Percentiles rank a stretch among this genome's conserved stretches.
Conservation (phyloP, 345 rosid genomes). For the Euclidium syriacum region DNA sequence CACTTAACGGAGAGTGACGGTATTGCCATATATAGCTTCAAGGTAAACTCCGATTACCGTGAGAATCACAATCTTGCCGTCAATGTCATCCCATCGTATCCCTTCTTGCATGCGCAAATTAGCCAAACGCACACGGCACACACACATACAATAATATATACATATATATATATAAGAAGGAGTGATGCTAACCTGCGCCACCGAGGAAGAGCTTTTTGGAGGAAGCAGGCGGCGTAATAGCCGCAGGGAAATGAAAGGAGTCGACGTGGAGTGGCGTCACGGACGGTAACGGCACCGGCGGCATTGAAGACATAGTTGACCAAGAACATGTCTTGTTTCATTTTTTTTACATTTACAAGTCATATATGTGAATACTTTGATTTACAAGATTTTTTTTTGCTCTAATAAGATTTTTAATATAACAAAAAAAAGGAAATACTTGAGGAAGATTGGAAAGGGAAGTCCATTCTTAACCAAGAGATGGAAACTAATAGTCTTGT, state of each 20-base stretch:
- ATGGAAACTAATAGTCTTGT: too few relatives aligned
- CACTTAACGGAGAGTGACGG: slow-evolving; percentile 54
- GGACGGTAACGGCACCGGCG: slow-evolving; percentile 14
- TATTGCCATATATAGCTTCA: slow-evolving; percentile 46
- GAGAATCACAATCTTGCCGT: slow-evolving; percentile 62
- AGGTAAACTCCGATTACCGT: slow-evolving; percentile 73
- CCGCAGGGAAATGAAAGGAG: slow-evolving; percentile 38
- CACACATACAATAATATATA: too few relatives aligned
- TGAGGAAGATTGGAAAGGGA: too few relatives aligned
- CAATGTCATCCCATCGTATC: slow-evolving; percentile 56
- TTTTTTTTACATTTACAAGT: not conserved
- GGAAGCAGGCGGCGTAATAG: slow-evolving; percentile 56
- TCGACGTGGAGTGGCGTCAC: slow-evolving; percentile 41
- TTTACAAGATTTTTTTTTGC: too few relatives aligned
- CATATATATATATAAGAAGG: too few relatives aligned
- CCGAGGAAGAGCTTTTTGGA: slow-evolving; percentile 52
- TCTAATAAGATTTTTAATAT: too few relatives aligned
- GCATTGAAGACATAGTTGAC: not conserved
- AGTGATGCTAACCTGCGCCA: slow-evolving; percentile 54
- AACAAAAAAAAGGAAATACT: too few relatives aligned
- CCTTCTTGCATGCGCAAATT: slow-evolving; percentile 42
- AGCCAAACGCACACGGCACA: too few relatives aligned
- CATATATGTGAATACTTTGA: too few relatives aligned
- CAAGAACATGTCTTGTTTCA: not conserved
- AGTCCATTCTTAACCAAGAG: too few relatives aligned